Base-by-base conservation (phyloP, 2,329 filamentous ascomycete species). In the Paracoccidioides lutzii region DNA sequence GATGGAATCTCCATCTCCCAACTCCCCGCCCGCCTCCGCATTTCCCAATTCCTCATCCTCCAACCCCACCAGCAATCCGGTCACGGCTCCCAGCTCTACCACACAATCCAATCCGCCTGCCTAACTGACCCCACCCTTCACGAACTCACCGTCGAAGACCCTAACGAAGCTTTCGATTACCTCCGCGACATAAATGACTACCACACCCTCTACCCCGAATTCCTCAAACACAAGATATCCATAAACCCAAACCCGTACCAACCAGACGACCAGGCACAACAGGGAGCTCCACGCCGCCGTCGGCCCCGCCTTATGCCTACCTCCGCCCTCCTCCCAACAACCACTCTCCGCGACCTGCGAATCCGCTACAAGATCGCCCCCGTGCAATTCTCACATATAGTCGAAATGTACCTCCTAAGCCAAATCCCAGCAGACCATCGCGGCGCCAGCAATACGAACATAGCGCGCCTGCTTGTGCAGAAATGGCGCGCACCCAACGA, bases 111-210 rank as follows among this genome's bases (percentile, higher is more conserved):
- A 65, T 73, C 79, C 6, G 73, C 83, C 61, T 86, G 88, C 60
- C 77, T 86, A 57, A 76, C 81, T 38, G 80, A 86, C 56, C 69
- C 80, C 0, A 83, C 84, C 58, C 85, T 90, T 6, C 77, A 82
- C 55, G 91, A 97, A 67, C 80, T 98, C 64, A 94, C 90, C 0
- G 84, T 98, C 5, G 93, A 98, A 72, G 91, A 97, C 59, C 94
- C 93, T 0, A 97, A 82, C 62, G 82, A 84, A 66, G 77, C 76
- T 32, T 85, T 85, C 60, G 82, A 85, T 62, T 80, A 79, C 52
- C 78, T 85, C 61, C 79, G 82, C 56, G 82, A 85, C 65, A 77
- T 76, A 58, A 78, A 78, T 63, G 82, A 85, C 65, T 78, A 82
- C 58, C 73, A 75, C 30, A 74, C 78, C 57, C 74, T 85, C 14